Conservation (phyloP, 1,139 yeast genomes). For the Barnettozyma hawaiiensis region DNA sequence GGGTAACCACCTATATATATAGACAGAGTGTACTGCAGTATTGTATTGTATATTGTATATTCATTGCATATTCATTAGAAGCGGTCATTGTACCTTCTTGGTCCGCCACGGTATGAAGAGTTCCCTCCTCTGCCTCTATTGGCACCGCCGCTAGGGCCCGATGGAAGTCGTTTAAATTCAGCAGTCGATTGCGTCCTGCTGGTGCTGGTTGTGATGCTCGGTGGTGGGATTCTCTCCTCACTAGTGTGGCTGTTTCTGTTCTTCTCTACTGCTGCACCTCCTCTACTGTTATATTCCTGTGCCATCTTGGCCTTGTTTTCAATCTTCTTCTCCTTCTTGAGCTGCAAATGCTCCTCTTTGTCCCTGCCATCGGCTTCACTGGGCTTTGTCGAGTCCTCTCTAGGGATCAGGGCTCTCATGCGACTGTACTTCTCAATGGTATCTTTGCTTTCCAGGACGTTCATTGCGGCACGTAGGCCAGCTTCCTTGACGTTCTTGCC, state of each 20-base stretch:
- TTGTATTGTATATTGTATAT: no score
- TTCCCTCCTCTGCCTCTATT: not conserved
- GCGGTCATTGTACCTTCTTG: not conserved
- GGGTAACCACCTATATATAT: no score
- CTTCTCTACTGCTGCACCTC: no score
- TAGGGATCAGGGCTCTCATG: slow-evolving; percentile 57
- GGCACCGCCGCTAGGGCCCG: not conserved
- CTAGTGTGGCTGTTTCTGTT: not conserved
- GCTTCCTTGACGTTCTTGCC: slow-evolving; percentile 64
- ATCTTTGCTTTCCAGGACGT: slow-evolving; percentile 53
- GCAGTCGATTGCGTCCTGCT: not conserved
- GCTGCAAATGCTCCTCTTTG: slow-evolving; percentile 3
- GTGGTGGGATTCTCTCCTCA: no score
- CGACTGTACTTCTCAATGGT: slow-evolving; percentile 60
- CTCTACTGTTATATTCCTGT: not conserved
- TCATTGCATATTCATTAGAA: not conserved
- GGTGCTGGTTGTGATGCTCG: no score
- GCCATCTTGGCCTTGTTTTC: slow-evolving; percentile 1
- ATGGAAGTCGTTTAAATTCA: not conserved
- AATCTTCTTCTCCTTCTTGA: slow-evolving; percentile 1
- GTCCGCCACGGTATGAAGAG: not conserved
- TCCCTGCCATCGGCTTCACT: not conserved
- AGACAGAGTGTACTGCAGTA: no score
- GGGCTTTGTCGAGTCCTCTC: slow-evolving; percentile 35
- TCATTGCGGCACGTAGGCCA: slow-evolving; percentile 66